Evolutionary conservation across 116 monocot species (phyloP).

Genomic region (Papilionanthe hybrid): DNA sequence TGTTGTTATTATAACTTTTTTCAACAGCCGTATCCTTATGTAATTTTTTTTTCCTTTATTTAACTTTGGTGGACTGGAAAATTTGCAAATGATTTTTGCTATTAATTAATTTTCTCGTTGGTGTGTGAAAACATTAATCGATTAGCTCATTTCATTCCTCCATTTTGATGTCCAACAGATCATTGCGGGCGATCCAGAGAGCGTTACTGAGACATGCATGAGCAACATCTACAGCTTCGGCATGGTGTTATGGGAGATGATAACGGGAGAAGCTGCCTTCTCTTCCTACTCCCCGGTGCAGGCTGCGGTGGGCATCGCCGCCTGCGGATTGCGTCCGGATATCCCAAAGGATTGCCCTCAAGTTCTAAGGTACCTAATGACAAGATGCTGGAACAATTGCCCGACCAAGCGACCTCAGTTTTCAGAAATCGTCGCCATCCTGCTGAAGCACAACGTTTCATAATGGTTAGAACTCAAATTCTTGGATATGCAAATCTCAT

Average conservation of each 20-base stretch:
- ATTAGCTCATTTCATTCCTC: neutral
- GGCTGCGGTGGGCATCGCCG: constrained; percentile 86
- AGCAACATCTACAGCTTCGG: constrained; percentile 98
- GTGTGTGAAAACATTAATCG: no score
- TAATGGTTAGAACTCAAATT: no score
- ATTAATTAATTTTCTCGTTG: no score
- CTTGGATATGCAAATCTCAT: no score
- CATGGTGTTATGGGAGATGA: constrained; percentile 96
- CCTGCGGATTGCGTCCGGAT: constrained; percentile 84
- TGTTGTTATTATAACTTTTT: no score
- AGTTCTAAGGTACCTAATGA: constrained; percentile 66
- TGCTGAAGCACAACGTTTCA: constrained; percentile 34
- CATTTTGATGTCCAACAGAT: constrained; percentile 39
- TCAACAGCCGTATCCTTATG: no score
- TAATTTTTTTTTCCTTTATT: no score
- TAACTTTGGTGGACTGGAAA: no score
- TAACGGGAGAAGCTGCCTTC: constrained; percentile 81
- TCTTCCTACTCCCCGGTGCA: constrained; percentile 90
- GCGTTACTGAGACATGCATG: constrained; percentile 87
- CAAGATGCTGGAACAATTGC: constrained; percentile 74
- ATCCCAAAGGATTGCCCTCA: constrained; percentile 83
- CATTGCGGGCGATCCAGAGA: constrained; percentile 96
- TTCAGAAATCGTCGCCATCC: constrained; percentile 59
- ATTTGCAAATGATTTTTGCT: no score
- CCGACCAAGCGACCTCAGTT: constrained; percentile 75